Evolutionary conservation across 768 basidiomycete genomes (phyloP).

Genomic region (Mrakia frigida): DNA sequence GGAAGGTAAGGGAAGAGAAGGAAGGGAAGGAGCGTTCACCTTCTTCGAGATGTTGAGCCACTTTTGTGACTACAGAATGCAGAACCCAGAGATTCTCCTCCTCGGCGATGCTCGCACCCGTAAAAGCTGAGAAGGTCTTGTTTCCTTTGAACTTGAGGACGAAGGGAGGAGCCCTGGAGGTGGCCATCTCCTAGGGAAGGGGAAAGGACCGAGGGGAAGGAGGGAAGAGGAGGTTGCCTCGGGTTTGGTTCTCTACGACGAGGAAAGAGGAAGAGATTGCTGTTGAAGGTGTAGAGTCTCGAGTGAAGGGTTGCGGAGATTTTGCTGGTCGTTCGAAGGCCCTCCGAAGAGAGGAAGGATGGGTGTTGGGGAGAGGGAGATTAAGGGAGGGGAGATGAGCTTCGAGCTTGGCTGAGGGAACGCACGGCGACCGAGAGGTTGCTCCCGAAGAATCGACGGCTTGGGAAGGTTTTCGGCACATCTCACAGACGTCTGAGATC

Average conservation of each 20-base stretch:
- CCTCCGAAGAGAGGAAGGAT: too few species aligned
- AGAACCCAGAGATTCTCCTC: neutral
- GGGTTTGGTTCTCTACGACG: neutral
- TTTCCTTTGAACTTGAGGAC: constrained; percentile 18
- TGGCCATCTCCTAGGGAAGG: neutral
- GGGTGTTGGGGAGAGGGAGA: too few species aligned
- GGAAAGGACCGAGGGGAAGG: neutral
- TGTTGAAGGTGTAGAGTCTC: too few species aligned
- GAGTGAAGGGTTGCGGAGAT: too few species aligned
- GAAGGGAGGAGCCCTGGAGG: neutral
- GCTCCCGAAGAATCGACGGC: too few species aligned
- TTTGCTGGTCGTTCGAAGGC: too few species aligned
- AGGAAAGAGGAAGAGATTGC: too few species aligned
- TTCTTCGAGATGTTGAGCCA: neutral
- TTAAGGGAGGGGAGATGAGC: too few species aligned
- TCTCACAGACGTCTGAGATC: too few species aligned
- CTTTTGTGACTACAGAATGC: neutral
- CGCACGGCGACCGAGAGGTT: too few species aligned
- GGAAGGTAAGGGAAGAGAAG: neutral
- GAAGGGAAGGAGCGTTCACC: neutral
- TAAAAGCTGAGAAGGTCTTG: constrained; percentile 11
- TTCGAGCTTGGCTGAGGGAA: too few species aligned
- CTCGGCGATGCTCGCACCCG: neutral
- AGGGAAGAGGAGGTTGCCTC: neutral
- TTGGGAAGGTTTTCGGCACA: too few species aligned